These are phyloP conservation scores for Aschersonia sp. DNA, from an alignment of 2,329 filamentous ascomycete genomes.

Conservation along the genomic window DNA sequence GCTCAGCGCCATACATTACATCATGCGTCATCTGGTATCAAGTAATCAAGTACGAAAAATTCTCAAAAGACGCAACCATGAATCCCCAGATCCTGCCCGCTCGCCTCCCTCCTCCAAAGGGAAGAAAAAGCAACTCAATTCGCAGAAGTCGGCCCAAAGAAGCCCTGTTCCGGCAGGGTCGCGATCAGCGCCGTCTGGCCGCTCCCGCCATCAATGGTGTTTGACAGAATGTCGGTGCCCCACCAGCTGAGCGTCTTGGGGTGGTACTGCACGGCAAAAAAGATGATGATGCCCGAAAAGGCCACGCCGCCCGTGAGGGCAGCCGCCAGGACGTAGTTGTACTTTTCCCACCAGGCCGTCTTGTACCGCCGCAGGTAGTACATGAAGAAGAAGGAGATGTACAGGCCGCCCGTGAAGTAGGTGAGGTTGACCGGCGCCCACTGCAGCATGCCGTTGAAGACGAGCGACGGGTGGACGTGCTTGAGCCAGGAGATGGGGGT, in stretches of 20 bases:
- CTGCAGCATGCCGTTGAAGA: conserved; percentile 24
- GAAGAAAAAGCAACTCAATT: too few relatives aligned
- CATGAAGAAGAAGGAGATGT: conserved; percentile 26
- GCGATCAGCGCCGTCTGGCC: conserved; percentile 1
- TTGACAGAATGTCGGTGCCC: conserved; percentile 11
- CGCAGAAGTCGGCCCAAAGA: neutral
- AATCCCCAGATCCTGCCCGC: too few relatives aligned
- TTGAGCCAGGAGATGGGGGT: conserved; percentile 13
- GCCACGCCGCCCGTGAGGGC: conserved; percentile 25
- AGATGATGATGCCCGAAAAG: conserved; percentile 24
- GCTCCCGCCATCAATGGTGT: conserved; percentile 1
- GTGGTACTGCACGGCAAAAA: conserved; percentile 25
- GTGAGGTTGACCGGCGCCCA: conserved; percentile 28
- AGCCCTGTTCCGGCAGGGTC: conserved; percentile 1
- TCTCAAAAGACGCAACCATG: too few relatives aligned
- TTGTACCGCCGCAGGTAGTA: conserved; percentile 23
- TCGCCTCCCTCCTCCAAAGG: too few relatives aligned
- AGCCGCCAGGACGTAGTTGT: conserved; percentile 27
- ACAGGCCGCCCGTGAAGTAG: conserved; percentile 26
- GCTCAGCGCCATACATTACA: too few relatives aligned
- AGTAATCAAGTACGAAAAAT: too few relatives aligned
- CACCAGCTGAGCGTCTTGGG: conserved; percentile 24
- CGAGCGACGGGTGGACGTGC: conserved; percentile 24
- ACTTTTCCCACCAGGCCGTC: conserved; percentile 29
- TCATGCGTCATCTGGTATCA: too few relatives aligned